Evolutionary conservation across 768 basidiomycete species (phyloP).

Genomic region (Boletales sp.): DNA sequence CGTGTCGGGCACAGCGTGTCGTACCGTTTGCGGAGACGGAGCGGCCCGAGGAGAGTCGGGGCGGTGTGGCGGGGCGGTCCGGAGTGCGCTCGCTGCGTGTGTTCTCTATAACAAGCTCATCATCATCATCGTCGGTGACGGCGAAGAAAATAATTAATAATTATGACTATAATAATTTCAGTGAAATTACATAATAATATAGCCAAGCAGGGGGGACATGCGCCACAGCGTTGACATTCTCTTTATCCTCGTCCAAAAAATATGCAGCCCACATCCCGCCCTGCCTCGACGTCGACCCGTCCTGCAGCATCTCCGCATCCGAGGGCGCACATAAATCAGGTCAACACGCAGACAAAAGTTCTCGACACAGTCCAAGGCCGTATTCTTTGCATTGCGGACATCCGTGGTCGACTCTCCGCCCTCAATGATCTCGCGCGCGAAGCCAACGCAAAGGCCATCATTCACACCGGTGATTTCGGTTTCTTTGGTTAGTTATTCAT

Average conservation of each 20-base stretch:
- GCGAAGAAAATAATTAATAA: not conserved
- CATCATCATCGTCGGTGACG: conserved; percentile 19
- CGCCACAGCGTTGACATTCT: conserved; percentile 9
- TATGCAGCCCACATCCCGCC: conserved; percentile 56
- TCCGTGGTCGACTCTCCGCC: conserved; percentile 80
- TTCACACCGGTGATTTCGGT: conserved; percentile 99
- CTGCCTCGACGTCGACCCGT: conserved; percentile 59
- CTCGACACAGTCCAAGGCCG: conserved; percentile 79
- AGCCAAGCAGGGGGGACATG: not conserved
- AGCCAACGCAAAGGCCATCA: conserved; percentile 84
- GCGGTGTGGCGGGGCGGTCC: conserved; percentile 1
- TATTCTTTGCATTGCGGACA: conserved; percentile 93
- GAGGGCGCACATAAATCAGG: conserved; percentile 38
- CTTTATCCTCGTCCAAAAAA: conserved; percentile 27
- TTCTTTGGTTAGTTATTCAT: conserved; percentile 71
- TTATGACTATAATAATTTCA: no score
- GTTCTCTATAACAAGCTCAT: conserved; percentile 24
- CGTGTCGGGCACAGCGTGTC: not conserved
- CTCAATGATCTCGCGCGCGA: conserved; percentile 91
- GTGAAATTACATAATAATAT: conserved; percentile 23
- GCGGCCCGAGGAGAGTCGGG: not conserved
- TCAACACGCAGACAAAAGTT: conserved; percentile 76
- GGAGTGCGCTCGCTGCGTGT: conserved; percentile 12
- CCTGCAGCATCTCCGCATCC: conserved; percentile 56
- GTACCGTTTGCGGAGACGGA: not conserved